phyloP scores from a whole-genome alignment of 108 stramenopile genomes.

The Skeletonema tropicum region DNA sequence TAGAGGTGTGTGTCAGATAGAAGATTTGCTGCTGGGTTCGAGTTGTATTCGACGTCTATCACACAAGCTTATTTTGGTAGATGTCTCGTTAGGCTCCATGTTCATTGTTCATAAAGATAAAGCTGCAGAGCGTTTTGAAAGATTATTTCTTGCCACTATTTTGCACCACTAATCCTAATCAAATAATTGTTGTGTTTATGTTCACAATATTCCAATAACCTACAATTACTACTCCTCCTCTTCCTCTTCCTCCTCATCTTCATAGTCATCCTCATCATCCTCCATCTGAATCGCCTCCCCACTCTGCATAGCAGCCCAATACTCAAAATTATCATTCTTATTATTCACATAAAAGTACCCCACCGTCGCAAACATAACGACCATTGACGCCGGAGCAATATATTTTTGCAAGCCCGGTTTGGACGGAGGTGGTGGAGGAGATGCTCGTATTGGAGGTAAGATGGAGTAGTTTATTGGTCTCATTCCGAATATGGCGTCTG shows the following conservation, averaged over 20 bases:
- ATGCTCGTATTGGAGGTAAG: constrained; percentile 30
- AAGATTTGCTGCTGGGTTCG: neutral
- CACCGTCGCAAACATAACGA: constrained; percentile 4
- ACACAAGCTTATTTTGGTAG: neutral
- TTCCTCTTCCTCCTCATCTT: constrained; percentile 40
- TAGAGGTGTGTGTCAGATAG: neutral
- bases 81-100: neutral
- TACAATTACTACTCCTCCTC: too few species aligned
- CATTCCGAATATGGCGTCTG: constrained; percentile 51
- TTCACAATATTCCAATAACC: too few species aligned
- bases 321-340: constrained; percentile 56
- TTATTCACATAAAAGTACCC: constrained; percentile 59
- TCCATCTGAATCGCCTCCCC: constrained; percentile 31
- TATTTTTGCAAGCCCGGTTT: constrained; percentile 38
- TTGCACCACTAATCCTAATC: too few species aligned
- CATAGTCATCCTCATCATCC: constrained; percentile 54
- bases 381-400: constrained; percentile 19
- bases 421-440: constrained; percentile 54
- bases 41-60: neutral
- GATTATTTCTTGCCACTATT: too few species aligned
- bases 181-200: too few species aligned
- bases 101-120: constrained; percentile 4
- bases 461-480: constrained; percentile 51
- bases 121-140: neutral
- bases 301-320: constrained; percentile 55